A percentile compares a stretch with the other conserved stretches of the same genome.
phyloP scores from a whole-genome alignment of 345 rosid species.

The Linum usitatissimum region DNA sequence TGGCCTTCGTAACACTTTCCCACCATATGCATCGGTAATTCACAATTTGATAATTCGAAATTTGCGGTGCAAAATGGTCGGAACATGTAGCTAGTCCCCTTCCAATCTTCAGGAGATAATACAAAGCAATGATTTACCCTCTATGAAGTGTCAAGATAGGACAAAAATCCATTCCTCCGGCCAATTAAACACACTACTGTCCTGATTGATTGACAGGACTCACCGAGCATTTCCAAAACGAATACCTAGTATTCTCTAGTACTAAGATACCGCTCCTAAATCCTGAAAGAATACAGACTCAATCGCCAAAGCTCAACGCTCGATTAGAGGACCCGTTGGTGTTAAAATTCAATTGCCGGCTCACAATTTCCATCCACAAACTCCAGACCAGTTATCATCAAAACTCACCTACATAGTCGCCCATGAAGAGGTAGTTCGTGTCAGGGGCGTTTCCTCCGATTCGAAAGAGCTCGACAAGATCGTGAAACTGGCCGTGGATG shows the following conservation, averaged over 20 bases:
- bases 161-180: background rate
- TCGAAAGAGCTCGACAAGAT: constrained; percentile 3
- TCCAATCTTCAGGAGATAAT: background rate
- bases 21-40: background rate
- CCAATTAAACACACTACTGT: background rate
- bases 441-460: background rate
- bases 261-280: background rate
- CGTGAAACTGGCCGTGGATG: constrained; percentile 4
- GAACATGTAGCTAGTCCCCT: background rate
- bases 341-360: background rate
- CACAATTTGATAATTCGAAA: background rate
- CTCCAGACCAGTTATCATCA: background rate
- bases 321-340: too few relatives aligned
- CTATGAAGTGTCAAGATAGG: background rate
- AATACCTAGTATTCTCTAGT: background rate
- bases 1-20: background rate
- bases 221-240: background rate
- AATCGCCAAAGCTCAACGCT: too few relatives aligned
- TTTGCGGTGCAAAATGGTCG: background rate
- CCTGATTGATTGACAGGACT: background rate
- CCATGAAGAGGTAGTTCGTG: constrained; percentile 6
- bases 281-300: background rate
- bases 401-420: constrained; percentile 4
- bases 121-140: background rate
- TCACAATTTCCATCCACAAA: background rate